Evolutionary conservation across 805 yeast species (phyloP).

Genomic region (Deakozyma indianensis): DNA sequence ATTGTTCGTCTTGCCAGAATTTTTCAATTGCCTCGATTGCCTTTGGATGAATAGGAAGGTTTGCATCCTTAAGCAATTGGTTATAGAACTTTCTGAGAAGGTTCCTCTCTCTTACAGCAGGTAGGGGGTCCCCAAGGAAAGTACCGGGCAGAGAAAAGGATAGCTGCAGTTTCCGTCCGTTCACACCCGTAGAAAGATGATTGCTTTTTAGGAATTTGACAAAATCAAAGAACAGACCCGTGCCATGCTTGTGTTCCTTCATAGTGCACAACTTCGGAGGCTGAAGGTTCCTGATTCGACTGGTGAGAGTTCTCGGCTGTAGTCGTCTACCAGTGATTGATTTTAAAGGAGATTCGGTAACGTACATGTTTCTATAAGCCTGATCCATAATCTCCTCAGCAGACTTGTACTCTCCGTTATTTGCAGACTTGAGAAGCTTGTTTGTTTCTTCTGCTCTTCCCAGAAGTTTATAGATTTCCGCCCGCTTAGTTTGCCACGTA

Average conservation of each 20-base stretch:
- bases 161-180: neutral
- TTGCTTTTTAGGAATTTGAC: neutral
- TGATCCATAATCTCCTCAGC: neutral
- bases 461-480: neutral
- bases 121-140: conserved; percentile 8
- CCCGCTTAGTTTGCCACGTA: neutral
- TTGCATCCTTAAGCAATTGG: conserved; percentile 4
- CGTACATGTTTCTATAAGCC: neutral
- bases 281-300: neutral
- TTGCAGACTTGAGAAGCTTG: neutral
- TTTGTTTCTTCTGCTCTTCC: neutral
- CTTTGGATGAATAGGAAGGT: conserved; percentile 9
- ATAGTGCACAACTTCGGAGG: neutral
- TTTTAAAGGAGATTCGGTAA: neutral
- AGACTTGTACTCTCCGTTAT: neutral
- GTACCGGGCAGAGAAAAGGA: conserved; percentile 4
- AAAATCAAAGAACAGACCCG: neutral
- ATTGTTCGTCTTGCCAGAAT: neutral
- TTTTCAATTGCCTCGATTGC: conserved; percentile 6
- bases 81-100: conserved; percentile 6
- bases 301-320: neutral
- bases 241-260: neutral
- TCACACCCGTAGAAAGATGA: neutral
- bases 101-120: conserved; percentile 7
- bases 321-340: neutral